Base-by-base conservation (phyloP, 129 eudicot genomes). In the Mikania micrantha region DNA sequence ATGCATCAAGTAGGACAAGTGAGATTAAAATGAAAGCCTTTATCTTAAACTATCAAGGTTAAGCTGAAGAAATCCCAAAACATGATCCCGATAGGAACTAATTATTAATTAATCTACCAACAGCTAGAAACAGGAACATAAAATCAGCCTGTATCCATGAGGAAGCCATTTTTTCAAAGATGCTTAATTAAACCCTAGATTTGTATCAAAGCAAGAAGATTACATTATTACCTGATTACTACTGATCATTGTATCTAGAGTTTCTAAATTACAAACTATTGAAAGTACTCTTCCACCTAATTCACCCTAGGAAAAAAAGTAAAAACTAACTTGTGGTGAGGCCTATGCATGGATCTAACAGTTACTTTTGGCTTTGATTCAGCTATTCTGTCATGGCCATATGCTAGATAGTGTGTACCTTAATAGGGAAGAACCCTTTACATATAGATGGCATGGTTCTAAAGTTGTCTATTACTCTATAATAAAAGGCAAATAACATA, bases 31-130 rank as follows among this genome's bases (percentile, higher is more conserved):
- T 9, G 24, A 40, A 64, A 36, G 62, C 40, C 34, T 39, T 73
- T 38, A 50, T 36, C 64, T 49, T 63, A 49, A 63, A 63, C 45
- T 73, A 50, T 17, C 35, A 64, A 35, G 36, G 20, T 22, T 64
- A 74, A 41, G 72, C 44, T 53, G 52, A 16, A 66, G 13, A 74
- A 74, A 74, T 62, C 25, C 42, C 61, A 24, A 34, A 52, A 69
- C 29, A 65, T 64, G 40, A 47, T 28, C 39, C n/a, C 42, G 9
- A 54, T 11, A 11, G 35, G n/a, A 54, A 27, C 2, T 16, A 13
- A 50, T 19, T 20, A 20, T 2, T 52, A 9, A 20, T 52, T 52
- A 20, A 52, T 4, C 34, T n/a, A n/a, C 59, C 11, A 22, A 52
- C 31, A 52, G 2, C 7, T 9, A 52, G 28, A 11, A 52, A 52